These are phyloP conservation scores for Poteriospumella lacustris DNA, from an alignment of 108 stramenopile species.

Conservation along the genomic window DNA sequence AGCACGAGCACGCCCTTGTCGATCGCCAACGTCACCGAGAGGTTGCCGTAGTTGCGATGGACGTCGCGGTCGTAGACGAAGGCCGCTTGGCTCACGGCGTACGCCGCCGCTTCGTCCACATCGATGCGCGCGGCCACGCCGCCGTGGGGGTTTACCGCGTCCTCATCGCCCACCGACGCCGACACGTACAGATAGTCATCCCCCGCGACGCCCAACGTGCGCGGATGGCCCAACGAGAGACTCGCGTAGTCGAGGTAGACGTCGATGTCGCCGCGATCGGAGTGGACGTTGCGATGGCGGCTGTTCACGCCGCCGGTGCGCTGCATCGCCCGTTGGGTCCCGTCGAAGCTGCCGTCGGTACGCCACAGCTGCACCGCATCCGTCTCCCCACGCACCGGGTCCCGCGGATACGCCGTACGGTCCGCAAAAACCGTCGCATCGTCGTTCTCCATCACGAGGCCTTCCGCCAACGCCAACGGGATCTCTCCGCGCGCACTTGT, in stretches of 20 bases:
- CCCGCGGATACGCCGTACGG: slow-evolving; percentile 13
- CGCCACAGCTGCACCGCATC: slow-evolving; percentile 38
- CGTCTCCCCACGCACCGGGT: not conserved
- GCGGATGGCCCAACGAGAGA: not conserved
- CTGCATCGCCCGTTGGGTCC: slow-evolving; percentile 37
- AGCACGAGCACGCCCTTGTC: not conserved
- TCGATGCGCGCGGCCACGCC: not conserved
- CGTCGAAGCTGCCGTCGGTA: slow-evolving; percentile 33
- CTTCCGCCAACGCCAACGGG: too few relatives aligned
- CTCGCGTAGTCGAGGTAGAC: not conserved
- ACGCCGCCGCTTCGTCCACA: not conserved
- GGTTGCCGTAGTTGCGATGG: not conserved
- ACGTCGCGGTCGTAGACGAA: not conserved
- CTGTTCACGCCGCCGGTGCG: slow-evolving; percentile 29
- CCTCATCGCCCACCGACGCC: not conserved
- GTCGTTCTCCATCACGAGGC: too few relatives aligned
- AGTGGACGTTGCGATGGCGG: too few relatives aligned
- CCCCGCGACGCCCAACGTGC: not conserved
- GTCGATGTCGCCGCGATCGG: too few relatives aligned
- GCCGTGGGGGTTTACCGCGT: not conserved
- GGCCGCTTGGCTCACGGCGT: not conserved
- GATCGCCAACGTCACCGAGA: not conserved
- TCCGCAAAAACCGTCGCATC: slow-evolving; percentile 27
- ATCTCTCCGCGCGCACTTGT: too few relatives aligned
- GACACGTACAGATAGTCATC: not conserved